phyloP scores from a whole-genome alignment of 1,284 basidiomycete genomes.

The Pisolithus thermaeus region DNA sequence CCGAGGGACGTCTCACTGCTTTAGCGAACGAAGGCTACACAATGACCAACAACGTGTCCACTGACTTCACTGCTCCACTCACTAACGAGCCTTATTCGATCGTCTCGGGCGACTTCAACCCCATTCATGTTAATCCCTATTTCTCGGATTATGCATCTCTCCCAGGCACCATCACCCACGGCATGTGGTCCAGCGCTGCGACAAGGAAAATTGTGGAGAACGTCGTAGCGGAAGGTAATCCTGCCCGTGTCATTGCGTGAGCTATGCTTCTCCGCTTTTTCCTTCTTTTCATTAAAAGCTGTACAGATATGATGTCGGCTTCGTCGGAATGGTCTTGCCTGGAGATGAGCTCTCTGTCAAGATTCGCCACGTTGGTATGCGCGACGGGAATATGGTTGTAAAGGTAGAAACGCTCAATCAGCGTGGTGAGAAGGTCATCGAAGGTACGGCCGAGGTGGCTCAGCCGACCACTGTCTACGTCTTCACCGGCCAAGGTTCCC shows the following conservation, averaged over 20 bases:
- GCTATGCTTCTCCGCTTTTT: constrained; percentile 27
- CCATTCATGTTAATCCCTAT: constrained; percentile 99
- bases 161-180: constrained; percentile 96
- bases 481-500: constrained; percentile 98
- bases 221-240: constrained; percentile 88
- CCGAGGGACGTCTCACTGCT: constrained; percentile 72
- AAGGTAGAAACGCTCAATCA: constrained; percentile 87
- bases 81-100: constrained; percentile 95
- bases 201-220: constrained; percentile 92
- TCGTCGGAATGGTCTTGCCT: constrained; percentile 98
- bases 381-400: constrained; percentile 88
- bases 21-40: constrained; percentile 85
- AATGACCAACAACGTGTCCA: constrained; percentile 55
- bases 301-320: constrained; percentile 79
- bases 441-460: constrained; percentile 88
- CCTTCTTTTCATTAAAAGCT: constrained; percentile 7
- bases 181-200: constrained; percentile 95
- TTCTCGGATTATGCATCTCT: constrained; percentile 93
- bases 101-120: constrained; percentile 95
- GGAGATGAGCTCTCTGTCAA: constrained; percentile 85
- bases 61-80: constrained; percentile 70
- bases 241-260: constrained; percentile 83
- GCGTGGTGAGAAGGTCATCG: constrained; percentile 85
- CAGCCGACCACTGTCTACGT: constrained; percentile 94
- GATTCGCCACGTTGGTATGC: constrained; percentile 89